phyloP scores from a whole-genome alignment of 768 basidiomycete genomes.

The Dioszegia crocea region DNA sequence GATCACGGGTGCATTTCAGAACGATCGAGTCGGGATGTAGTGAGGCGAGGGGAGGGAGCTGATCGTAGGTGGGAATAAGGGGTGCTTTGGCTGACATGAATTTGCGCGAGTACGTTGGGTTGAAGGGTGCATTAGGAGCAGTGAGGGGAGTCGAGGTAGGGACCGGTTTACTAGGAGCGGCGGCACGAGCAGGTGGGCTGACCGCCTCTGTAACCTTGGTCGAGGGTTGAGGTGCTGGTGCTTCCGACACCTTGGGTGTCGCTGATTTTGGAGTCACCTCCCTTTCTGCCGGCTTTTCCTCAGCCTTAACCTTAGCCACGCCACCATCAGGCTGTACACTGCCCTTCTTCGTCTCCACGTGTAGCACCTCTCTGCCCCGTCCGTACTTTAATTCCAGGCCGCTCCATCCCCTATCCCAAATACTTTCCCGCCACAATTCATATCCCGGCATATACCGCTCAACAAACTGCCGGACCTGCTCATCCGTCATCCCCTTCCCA shows the following conservation, averaged over 20 bases:
- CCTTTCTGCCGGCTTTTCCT: not conserved
- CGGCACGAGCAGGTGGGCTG: not conserved
- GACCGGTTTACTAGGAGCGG: not conserved
- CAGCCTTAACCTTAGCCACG: not conserved
- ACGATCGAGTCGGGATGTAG: constrained; percentile 46
- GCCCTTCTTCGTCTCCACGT: not conserved
- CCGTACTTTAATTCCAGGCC: constrained; percentile 42
- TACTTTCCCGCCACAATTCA: constrained; percentile 64
- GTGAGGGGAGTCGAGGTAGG: not conserved
- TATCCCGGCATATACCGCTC: constrained; percentile 93
- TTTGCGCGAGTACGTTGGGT: constrained; percentile 49
- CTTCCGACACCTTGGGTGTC: not conserved
- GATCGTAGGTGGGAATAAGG: constrained; percentile 49
- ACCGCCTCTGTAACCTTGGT: too few species aligned
- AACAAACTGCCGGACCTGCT: constrained; percentile 69
- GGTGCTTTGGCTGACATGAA: constrained; percentile 50
- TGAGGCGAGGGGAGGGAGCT: constrained; percentile 43
- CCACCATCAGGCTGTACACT: too few species aligned
- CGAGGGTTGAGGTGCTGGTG: not conserved
- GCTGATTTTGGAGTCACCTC: too few species aligned
- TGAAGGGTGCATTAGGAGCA: constrained; percentile 16
- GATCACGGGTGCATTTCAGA: constrained; percentile 38
- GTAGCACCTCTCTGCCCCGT: constrained; percentile 10
- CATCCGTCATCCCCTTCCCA: constrained; percentile 82
- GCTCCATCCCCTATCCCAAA: constrained; percentile 8